Evolutionary conservation across 2,329 filamentous ascomycete species (phyloP), one percentile per base, ranked within the genome.

Genomic region (Epichloe aotearoae): DNA sequence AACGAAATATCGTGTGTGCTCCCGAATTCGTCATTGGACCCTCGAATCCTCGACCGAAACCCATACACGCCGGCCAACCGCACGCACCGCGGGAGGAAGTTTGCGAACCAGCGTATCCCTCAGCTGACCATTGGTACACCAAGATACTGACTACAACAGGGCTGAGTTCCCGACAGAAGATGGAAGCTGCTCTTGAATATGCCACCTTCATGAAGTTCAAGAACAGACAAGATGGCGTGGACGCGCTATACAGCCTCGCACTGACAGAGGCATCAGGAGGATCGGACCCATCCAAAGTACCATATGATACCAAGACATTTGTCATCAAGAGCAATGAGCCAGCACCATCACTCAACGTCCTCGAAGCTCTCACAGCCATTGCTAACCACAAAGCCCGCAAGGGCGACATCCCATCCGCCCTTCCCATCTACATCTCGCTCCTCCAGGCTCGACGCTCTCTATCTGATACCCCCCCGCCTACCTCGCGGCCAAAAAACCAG

Each of bases 141-240:
- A 86, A 86, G 61, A 82, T 96, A 46, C 68, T 96, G 50, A 88
- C 83, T 6, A 91, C 87, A 0, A 76, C 77, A 50, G 91, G 91
- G 1, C 87, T 97, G 59, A 83, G 79, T 1, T 75, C 79, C n/a
- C 76, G 80, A 51, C 88, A 97, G 66, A 83, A 82, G 59, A 73
- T 96, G 48, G 83, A 91, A 52, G 89, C 90, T 4, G 84, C 87
- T 3, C 70, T 95, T 41, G 84, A 83, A 1, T 95, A 90, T 63
- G 91, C 85, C 2, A 84, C 87, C 50, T 96, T 86, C 79, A 74
- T 95, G 39, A 86, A 89, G 57, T 91, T 80, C 68, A 91, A 90
- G 68, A 74, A 79, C 1, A 64, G 81, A 26, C 68, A 74, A 2
- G 78, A 80, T 4, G 82, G 79, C 0, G 83, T 88, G 0, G 75